Conservation (phyloP, 768 basidiomycete species). For the Trametes gibbosa region DNA sequence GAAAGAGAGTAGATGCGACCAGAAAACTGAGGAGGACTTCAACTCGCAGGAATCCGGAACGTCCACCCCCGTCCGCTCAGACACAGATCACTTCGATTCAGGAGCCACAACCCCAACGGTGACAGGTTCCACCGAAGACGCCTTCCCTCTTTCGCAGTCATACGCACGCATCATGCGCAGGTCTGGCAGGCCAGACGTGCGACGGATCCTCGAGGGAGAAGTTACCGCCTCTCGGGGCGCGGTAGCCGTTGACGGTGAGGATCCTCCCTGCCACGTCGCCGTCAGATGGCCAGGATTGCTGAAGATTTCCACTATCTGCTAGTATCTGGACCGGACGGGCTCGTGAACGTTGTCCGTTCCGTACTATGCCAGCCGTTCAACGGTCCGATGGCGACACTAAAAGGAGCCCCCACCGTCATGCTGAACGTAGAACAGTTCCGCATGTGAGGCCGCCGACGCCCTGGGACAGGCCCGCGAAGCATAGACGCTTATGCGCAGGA, state of each 20-base stretch:
- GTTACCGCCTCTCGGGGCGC: constrained; percentile 23
- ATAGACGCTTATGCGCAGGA: background rate
- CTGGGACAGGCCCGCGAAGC: background rate
- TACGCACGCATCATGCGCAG: background rate
- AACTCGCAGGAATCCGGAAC: background rate
- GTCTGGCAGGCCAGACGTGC: constrained; percentile 27
- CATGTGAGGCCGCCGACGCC: background rate
- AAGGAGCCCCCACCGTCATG: constrained; percentile 14
- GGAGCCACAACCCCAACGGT: background rate
- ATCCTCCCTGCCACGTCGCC: background rate
- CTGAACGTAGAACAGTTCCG: constrained; percentile 19
- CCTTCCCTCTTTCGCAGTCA: background rate
- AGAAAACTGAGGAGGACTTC: background rate
- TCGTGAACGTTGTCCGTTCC: constrained; percentile 21
- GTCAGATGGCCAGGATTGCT: background rate
- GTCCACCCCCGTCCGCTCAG: background rate
- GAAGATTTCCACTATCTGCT: background rate
- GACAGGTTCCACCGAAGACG: background rate
- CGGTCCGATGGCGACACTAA: constrained; percentile 9
- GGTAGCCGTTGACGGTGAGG: constrained; percentile 32
- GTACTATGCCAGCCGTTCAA: constrained; percentile 14
- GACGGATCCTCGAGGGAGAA: constrained; percentile 24
- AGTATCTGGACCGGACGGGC: constrained; percentile 26
- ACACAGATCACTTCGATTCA: background rate
- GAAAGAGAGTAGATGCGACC: background rate